Conservation (phyloP, 1,284 basidiomycete genomes). For the Malassezia brasiliensis region DNA sequence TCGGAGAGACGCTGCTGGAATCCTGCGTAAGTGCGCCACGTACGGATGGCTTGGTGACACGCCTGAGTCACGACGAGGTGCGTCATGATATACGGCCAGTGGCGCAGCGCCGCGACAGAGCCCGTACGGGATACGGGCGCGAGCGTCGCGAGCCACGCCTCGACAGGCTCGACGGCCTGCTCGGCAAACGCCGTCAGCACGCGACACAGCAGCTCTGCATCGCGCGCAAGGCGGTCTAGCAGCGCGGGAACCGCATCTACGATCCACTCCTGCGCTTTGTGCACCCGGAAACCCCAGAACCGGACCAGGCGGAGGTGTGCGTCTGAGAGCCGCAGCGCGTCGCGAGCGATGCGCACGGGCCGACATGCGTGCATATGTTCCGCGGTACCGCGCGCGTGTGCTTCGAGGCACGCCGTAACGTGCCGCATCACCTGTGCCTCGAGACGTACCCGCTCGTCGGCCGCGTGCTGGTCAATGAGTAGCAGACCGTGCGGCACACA, state of each 20-base stretch:
- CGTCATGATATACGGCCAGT: neutral
- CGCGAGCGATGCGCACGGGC: neutral
- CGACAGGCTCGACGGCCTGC: no score
- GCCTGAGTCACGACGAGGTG: neutral
- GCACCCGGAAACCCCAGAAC: neutral
- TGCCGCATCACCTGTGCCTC: conserved; percentile 65
- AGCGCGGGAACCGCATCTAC: neutral
- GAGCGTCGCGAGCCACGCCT: neutral
- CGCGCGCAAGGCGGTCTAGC: neutral
- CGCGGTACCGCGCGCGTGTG: neutral
- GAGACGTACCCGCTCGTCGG: conserved; percentile 79
- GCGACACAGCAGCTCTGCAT: neutral
- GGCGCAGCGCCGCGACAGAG: neutral
- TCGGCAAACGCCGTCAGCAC: neutral
- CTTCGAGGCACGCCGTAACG: conserved; percentile 49
- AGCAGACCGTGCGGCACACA: conserved; percentile 51
- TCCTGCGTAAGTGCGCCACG: neutral
- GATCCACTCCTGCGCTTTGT: no score
- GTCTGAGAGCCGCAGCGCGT: neutral
- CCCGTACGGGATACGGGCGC: neutral
- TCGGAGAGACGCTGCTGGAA: conserved; percentile 62
- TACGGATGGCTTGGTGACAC: conserved; percentile 12
- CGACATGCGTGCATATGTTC: neutral
- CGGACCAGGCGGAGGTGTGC: neutral
- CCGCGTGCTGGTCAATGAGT: conserved; percentile 87